phyloP scores from a whole-genome alignment of 2,329 filamentous ascomycete genomes.

The Elsinoe ampelina region DNA sequence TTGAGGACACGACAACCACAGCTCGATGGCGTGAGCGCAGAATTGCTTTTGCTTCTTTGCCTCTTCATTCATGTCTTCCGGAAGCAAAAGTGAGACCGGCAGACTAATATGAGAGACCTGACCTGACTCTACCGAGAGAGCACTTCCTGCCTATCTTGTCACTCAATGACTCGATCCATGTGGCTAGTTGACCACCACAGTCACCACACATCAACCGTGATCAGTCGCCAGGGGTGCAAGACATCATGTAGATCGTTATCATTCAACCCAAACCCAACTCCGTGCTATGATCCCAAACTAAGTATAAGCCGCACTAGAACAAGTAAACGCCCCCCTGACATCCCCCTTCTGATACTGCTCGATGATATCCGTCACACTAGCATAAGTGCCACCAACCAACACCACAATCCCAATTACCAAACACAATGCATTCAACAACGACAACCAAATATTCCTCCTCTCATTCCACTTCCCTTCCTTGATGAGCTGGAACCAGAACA shows the following conservation, averaged over 20 bases:
- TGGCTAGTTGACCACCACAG: no score
- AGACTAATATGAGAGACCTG: no score
- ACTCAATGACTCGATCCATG: no score
- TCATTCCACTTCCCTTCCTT: conserved; percentile 40
- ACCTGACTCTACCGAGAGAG: no score
- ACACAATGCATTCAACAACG: conserved; percentile 37
- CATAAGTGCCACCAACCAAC: conserved; percentile 35
- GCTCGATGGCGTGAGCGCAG: no score
- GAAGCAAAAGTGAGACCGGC: no score
- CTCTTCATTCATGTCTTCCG: no score
- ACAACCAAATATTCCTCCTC: conserved; percentile 36
- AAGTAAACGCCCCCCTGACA: conserved; percentile 35
- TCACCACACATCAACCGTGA: no score
- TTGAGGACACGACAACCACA: no score
- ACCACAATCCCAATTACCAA: conserved; percentile 28
- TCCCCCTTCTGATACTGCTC: conserved; percentile 30
- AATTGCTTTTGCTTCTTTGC: no score
- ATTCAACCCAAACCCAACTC: not conserved
- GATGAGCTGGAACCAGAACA: conserved; percentile 37
- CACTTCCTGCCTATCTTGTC: no score
- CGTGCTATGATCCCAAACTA: conserved; percentile 13
- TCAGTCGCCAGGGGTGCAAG: not conserved
- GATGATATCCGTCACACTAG: conserved; percentile 36
- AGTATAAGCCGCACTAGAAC: conserved; percentile 27
- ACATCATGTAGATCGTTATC: not conserved